phyloP scores from a whole-genome alignment of 495 filamentous ascomycete genomes.

The Podospora bellae-mahoneyi region DNA sequence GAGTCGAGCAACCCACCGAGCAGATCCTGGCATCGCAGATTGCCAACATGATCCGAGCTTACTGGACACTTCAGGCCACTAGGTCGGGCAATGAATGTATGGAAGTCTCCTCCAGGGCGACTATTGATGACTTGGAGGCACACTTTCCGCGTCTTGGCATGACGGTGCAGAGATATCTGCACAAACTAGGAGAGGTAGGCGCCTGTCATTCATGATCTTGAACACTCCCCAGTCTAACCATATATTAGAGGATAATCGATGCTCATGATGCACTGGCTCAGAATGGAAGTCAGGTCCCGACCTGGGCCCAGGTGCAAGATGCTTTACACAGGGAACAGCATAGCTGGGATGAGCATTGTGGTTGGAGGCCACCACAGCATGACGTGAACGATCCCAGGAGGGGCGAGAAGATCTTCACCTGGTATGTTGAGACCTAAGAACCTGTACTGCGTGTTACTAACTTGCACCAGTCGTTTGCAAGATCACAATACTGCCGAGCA shows the following conservation, averaged over 20 bases:
- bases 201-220: not conserved
- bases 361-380: not conserved
- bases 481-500: slow-evolving; percentile 1
- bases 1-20: not conserved
- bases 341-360: slow-evolving; percentile 1
- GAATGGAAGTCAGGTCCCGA: not conserved
- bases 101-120: not conserved
- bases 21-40: not conserved
- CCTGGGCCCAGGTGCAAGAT: not conserved
- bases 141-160: slow-evolving; percentile 19
- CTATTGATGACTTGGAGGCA: slow-evolving; percentile 14
- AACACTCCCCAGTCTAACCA: not conserved
- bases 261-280: slow-evolving; percentile 8
- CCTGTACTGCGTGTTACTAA: too few species aligned
- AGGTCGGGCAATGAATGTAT: slow-evolving; percentile 14
- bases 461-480: not conserved
- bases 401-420: slow-evolving; percentile 7
- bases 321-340: not conserved
- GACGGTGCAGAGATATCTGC: slow-evolving; percentile 15
- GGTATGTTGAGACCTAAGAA: not conserved
- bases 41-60: slow-evolving; percentile 18
- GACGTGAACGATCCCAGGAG: slow-evolving; percentile 4
- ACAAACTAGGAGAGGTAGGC: slow-evolving; percentile 10
- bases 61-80: slow-evolving; percentile 20
- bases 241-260: slow-evolving; percentile 4